Conservation (phyloP, 495 filamentous ascomycete species). For the Aspergillus panamensis region DNA sequence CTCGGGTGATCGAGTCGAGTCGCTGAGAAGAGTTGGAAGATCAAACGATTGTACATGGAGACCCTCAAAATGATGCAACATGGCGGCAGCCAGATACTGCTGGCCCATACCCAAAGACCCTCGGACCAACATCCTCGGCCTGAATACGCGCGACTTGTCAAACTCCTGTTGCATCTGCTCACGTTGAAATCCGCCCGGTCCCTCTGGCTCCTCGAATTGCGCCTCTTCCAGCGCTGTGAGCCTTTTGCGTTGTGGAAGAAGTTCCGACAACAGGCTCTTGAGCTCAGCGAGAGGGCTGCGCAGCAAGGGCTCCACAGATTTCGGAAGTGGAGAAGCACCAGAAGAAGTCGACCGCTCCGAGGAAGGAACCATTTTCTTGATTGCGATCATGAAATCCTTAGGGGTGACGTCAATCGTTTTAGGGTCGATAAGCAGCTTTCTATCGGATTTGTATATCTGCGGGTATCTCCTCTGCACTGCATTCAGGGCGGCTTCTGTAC, state of each 20-base stretch:
- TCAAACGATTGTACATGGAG: slow-evolving; percentile 96
- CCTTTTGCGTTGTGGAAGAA: slow-evolving; percentile 78
- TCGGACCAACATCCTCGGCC: slow-evolving; percentile 77
- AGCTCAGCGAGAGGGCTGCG: slow-evolving; percentile 66
- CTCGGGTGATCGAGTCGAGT: slow-evolving; percentile 71
- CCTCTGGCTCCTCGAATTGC: slow-evolving; percentile 81
- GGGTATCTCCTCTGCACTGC: slow-evolving; percentile 93
- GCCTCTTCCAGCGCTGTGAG: slow-evolving; percentile 90
- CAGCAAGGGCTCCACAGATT: slow-evolving; percentile 76
- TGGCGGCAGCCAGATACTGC: slow-evolving; percentile 80
- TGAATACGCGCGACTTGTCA: slow-evolving; percentile 81
- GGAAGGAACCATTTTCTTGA: slow-evolving; percentile 93
- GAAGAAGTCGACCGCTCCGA: slow-evolving; percentile 85
- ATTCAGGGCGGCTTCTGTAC: slow-evolving; percentile 97
- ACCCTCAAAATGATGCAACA: slow-evolving; percentile 86
- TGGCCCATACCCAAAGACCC: slow-evolving; percentile 89
- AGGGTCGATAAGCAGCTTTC: slow-evolving; percentile 87
- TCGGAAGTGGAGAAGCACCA: slow-evolving; percentile 71
- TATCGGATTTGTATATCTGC: slow-evolving; percentile 87
- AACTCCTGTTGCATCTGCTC: slow-evolving; percentile 90
- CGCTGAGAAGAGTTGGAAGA: slow-evolving; percentile 73
- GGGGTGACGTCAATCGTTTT: slow-evolving; percentile 77
- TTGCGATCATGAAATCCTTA: slow-evolving; percentile 93
- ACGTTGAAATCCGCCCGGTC: slow-evolving; percentile 73
- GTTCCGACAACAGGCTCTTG: slow-evolving; percentile 61